Conservation (phyloP, 148 eudicot species). For the Oxyria digyna region DNA sequence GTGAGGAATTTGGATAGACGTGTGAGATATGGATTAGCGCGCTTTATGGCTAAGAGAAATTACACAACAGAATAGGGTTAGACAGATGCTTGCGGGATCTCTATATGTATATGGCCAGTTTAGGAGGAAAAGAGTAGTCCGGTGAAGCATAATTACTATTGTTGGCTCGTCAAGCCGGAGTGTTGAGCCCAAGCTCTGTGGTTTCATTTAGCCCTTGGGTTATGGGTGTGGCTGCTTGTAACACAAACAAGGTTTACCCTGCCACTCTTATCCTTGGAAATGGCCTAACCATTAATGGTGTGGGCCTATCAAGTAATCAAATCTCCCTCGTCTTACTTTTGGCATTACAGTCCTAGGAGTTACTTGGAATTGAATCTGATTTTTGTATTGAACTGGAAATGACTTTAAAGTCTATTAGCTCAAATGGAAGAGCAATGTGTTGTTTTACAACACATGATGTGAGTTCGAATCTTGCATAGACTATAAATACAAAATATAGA, state of each 20-base stretch:
- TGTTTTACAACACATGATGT: too few relatives aligned
- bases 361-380: too few relatives aligned
- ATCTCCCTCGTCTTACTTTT: too few relatives aligned
- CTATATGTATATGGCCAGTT: background rate
- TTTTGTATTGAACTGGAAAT: too few relatives aligned
- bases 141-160: slow-evolving; percentile 18
- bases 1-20: background rate
- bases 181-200: slow-evolving; percentile 37
- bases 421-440: too few relatives aligned
- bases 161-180: slow-evolving; percentile 71
- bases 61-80: background rate
- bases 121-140: background rate
- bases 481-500: too few relatives aligned
- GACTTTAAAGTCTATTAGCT: too few relatives aligned
- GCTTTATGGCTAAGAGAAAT: background rate
- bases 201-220: slow-evolving; percentile 95
- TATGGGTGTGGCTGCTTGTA: slow-evolving; percentile 62
- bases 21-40: background rate
- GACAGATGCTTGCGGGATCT: background rate
- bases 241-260: slow-evolving; percentile 55
- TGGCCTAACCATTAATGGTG: slow-evolving; percentile 46
- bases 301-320: slow-evolving; percentile 84
- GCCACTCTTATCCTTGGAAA: slow-evolving; percentile 60
- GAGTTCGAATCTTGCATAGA: too few relatives aligned
- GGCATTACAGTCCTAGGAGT: too few relatives aligned